Base-by-base conservation (phyloP, 192 early-diverging fungal species). In the Gigaspora rosea region DNA sequence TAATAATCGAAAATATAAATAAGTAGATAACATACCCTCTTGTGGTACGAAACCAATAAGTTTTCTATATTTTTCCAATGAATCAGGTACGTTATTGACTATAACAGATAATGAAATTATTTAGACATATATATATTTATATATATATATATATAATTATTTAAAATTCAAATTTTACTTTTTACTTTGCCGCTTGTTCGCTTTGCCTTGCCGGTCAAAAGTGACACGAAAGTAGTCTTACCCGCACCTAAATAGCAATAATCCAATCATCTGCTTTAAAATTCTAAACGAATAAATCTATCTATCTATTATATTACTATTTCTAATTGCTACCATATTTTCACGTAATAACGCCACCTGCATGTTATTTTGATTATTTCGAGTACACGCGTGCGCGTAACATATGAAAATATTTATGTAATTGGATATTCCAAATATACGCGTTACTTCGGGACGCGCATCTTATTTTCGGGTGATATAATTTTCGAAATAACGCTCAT, bases 11-110 rank as follows among this genome's bases (percentile, higher is more conserved):
- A n/a, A 69, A 69, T 50, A 12, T 10, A 27, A 51, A 27, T 6
- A 22, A 49, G 8, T 22, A 69, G 8, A 36, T 10, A 0, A 46
- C 41, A 47, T 9, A 69, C 67, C 67, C 63, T 93, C 92, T 78
- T 93, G 92, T 0, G 91, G 90, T 1, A 93, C 92, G 80, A 84
- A 93, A 35, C 92, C 92, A 74, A 92, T 90, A 33, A 92, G 75
- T 78, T 92, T 92, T 32, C 83, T 77, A 75, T 90, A 92, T 35
- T 86, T 77, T 52, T 85, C 83, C 8, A 92, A 80, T 47, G 91
- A 86, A 27, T 89, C 87, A 10, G 81, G 80, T 35, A 73, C 77
- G 20, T 90, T 88, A 76, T 92, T 91, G 49, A 93, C 67, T 69
- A 46, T 66, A 18, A 27, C 27, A 27, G 1, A 27, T 66, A 66